Evolutionary conservation across 768 basidiomycete species (phyloP).

Genomic region (Pholiota molesta): DNA sequence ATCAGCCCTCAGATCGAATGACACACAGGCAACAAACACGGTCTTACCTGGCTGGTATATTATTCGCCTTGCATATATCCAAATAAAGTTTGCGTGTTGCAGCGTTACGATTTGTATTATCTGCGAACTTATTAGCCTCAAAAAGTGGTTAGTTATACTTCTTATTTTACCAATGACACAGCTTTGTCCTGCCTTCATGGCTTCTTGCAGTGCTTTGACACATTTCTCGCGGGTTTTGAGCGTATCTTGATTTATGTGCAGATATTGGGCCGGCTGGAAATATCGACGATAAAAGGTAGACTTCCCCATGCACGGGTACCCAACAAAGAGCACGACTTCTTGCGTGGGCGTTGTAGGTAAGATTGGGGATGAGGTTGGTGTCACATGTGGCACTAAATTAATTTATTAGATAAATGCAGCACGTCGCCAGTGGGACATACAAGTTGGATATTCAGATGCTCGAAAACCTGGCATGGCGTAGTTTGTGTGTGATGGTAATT

Average conservation of each 20-base stretch:
- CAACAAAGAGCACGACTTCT: constrained; percentile 55
- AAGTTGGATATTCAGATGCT: constrained; percentile 46
- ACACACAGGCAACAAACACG: constrained; percentile 6
- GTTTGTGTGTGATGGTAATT: constrained; percentile 42
- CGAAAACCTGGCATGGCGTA: constrained; percentile 69
- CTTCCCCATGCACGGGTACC: constrained; percentile 72
- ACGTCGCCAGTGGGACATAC: constrained; percentile 26
- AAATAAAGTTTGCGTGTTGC: constrained; percentile 74
- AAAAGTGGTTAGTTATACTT: background rate
- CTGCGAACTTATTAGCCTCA: constrained; percentile 36
- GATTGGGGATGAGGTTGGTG: constrained; percentile 53
- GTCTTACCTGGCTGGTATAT: constrained; percentile 59
- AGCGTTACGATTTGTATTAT: constrained; percentile 89
- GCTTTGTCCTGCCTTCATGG: constrained; percentile 56
- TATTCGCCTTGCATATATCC: constrained; percentile 58
- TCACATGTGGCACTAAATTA: constrained; percentile 48
- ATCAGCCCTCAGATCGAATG: background rate
- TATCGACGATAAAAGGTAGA: constrained; percentile 74
- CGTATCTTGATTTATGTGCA: constrained; percentile 87
- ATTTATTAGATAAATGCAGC: constrained; percentile 6
- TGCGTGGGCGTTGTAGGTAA: constrained; percentile 39
- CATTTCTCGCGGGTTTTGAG: constrained; percentile 79
- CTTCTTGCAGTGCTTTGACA: constrained; percentile 60
- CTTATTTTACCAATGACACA: constrained; percentile 74
- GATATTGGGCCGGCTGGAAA: constrained; percentile 70